Evolutionary conservation across 192 early-diverging fungal species (phyloP).

Genomic region (Allomyces macrogynus): DNA sequence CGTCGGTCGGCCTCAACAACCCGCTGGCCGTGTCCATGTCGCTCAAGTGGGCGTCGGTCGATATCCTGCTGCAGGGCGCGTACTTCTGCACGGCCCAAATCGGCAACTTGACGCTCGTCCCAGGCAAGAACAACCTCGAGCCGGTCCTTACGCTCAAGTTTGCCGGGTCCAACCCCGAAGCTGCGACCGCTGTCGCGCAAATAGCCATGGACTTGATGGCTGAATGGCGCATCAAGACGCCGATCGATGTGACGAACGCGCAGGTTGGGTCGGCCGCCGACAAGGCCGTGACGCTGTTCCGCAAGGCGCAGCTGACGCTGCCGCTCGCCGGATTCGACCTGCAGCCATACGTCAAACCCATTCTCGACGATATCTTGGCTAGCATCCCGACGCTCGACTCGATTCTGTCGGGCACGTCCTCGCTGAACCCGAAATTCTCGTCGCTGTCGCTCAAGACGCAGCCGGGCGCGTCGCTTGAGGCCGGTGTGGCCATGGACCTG

Average conservation of each 20-base stretch:
- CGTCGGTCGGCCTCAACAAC: neutral
- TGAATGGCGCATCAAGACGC: neutral
- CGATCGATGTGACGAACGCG: neutral
- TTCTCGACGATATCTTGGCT: neutral
- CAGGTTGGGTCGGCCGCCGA: neutral
- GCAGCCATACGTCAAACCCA: neutral
- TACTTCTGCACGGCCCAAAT: neutral
- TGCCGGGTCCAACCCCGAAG: neutral
- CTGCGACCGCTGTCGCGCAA: neutral
- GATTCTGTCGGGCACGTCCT: neutral
- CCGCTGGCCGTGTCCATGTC: neutral
- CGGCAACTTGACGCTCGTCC: neutral
- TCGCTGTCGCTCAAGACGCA: neutral
- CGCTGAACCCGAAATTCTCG: neutral
- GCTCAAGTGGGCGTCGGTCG: neutral
- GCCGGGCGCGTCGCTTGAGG: neutral
- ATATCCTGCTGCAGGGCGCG: neutral
- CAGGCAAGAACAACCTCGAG: neutral
- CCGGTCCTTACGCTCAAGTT: neutral
- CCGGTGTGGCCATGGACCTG: neutral
- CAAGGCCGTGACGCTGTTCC: neutral
- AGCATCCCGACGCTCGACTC: neutral
- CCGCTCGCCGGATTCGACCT: neutral
- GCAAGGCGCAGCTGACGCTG: neutral
- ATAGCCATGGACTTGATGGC: neutral